phyloP scores from a whole-genome alignment of 1,284 basidiomycete species.

The Trichosporon ovoides region DNA sequence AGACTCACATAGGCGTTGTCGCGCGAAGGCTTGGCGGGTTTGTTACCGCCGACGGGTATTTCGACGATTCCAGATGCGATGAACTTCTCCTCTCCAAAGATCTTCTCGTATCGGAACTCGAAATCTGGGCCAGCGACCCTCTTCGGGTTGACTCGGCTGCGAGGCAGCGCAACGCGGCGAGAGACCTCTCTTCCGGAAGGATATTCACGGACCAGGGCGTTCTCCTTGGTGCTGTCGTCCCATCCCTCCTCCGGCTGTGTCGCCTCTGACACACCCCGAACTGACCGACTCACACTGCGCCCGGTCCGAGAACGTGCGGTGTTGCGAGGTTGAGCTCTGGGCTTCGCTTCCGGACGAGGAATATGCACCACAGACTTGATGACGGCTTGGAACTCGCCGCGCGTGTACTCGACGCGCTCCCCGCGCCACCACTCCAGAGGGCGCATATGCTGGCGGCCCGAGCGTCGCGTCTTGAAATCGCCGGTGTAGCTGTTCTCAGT shows the following conservation, averaged over 20 bases:
- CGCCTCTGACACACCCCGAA: conserved; percentile 48
- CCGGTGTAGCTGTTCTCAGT: conserved; percentile 51
- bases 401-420: conserved; percentile 76
- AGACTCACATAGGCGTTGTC: conserved; percentile 88
- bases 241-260: conserved; percentile 55
- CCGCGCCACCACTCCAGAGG: conserved; percentile 93
- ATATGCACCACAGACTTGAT: conserved; percentile 66
- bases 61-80: conserved; percentile 82
- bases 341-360: not conserved
- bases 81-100: conserved; percentile 89
- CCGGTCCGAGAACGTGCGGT: not conserved
- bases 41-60: conserved; percentile 68
- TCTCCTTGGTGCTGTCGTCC: conserved; percentile 71
- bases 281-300: not conserved
- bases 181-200: conserved; percentile 58
- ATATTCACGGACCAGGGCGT: conserved; percentile 67
- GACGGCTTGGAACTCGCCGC: conserved; percentile 60
- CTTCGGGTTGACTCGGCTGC: conserved; percentile 59
- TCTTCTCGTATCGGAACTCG: conserved; percentile 81
- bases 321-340: not conserved
- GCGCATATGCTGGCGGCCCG: conserved; percentile 62
- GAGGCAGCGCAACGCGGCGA: conserved; percentile 52
- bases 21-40: conserved; percentile 81
- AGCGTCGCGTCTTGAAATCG: conserved; percentile 58
- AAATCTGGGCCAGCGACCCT: conserved; percentile 53